Evolutionary conservation across 2,329 filamentous ascomycete genomes (phyloP).

Genomic region (Xylariaceae sp.): DNA sequence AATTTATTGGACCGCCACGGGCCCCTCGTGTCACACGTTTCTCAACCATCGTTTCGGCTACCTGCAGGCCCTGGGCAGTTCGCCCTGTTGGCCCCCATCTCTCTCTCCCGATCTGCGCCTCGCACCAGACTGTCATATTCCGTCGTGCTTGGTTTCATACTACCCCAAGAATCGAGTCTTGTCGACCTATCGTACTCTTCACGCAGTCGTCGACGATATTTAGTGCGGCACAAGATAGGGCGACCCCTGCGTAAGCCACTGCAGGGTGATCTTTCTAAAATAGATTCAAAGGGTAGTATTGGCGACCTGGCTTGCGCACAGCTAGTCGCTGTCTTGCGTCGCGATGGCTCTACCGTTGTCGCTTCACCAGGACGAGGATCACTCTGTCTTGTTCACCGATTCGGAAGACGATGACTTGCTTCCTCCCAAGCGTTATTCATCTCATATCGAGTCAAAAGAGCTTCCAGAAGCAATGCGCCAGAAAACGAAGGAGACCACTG

Average conservation of each 20-base stretch:
- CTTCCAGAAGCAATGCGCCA: constrained; percentile 24
- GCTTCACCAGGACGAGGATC: constrained; percentile 28
- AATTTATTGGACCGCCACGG: constrained; percentile 12
- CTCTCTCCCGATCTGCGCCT: constrained; percentile 3
- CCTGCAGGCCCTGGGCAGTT: constrained; percentile 19
- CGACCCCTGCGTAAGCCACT: too few relatives aligned
- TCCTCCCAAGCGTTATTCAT: constrained; percentile 18
- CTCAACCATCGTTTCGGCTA: constrained; percentile 20
- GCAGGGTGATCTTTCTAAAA: neutral
- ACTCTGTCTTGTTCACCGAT: constrained; percentile 28
- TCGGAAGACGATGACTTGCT: constrained; percentile 29
- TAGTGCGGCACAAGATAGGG: too few relatives aligned
- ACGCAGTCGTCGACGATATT: too few relatives aligned
- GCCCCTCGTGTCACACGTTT: constrained; percentile 16
- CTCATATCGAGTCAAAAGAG: constrained; percentile 16
- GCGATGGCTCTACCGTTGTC: constrained; percentile 28
- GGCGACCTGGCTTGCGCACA: neutral
- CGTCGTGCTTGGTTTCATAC: constrained; percentile 4
- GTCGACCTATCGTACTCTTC: neutral
- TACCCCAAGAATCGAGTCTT: constrained; percentile 3
- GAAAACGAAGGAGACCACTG: constrained; percentile 29
- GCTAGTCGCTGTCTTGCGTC: constrained; percentile 5
- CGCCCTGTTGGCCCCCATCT: constrained; percentile 15
- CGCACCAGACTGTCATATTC: constrained; percentile 1
- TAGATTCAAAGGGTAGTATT: constrained; percentile 1